Percentiles rank a stretch among this genome's conserved stretches.
Conservation (phyloP, 2,329 filamentous ascomycete genomes). For the Aspergillus pseudonomiae region DNA sequence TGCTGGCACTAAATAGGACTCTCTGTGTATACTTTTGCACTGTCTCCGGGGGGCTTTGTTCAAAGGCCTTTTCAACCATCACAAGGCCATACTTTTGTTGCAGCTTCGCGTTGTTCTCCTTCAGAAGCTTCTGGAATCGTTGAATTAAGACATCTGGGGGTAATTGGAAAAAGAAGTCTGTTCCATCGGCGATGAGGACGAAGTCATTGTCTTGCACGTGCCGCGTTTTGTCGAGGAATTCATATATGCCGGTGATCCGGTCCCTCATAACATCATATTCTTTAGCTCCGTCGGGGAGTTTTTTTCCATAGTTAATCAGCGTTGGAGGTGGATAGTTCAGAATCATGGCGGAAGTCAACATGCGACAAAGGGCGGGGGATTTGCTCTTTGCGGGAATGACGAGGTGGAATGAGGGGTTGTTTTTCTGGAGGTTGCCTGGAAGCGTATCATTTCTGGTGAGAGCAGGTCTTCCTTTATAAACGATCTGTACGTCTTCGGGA, state of each 20-base stretch:
- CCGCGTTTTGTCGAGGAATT: constrained; percentile 52
- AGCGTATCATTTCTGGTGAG: constrained; percentile 32
- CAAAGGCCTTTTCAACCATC: constrained; percentile 23
- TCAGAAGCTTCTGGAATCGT: constrained; percentile 61
- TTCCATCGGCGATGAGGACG: constrained; percentile 65
- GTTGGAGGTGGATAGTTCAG: constrained; percentile 62
- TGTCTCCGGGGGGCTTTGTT: constrained; percentile 23
- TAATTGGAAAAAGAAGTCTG: constrained; percentile 68
- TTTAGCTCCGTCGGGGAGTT: constrained; percentile 28
- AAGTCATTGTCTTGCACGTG: constrained; percentile 62
- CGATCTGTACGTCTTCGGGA: constrained; percentile 36
- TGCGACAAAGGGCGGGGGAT: constrained; percentile 58
- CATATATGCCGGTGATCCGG: constrained; percentile 49
- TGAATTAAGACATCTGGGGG: constrained; percentile 64
- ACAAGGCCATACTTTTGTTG: constrained; percentile 52
- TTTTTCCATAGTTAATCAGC: constrained; percentile 50
- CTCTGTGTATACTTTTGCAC: constrained; percentile 53
- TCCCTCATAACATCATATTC: constrained; percentile 49
- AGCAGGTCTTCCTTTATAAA: constrained; percentile 23
- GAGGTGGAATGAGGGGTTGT: constrained; percentile 55
- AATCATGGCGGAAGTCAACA: constrained; percentile 60
- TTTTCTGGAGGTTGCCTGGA: constrained; percentile 35
- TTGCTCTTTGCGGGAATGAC: constrained; percentile 55
- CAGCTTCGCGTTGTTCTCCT: constrained; percentile 58
- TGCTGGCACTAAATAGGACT: constrained; percentile 60